These are phyloP conservation scores for Plasmodium coatneyi DNA, from an alignment of 169 alveolate genomes.

Conservation along the genomic window DNA sequence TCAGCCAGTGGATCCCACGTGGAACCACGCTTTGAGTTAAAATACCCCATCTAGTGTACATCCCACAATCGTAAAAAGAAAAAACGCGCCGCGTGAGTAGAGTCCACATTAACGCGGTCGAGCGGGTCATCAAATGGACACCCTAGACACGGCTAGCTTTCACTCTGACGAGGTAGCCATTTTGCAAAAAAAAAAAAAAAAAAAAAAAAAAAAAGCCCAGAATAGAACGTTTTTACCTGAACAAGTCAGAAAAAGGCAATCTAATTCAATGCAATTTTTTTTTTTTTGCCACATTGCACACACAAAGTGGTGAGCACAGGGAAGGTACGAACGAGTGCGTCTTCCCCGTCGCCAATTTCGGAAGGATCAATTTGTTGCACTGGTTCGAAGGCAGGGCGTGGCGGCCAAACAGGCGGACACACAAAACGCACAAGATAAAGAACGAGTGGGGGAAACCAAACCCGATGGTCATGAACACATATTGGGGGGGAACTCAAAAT, in stretches of 20 bases:
- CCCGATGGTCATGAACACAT: background rate
- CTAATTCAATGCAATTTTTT: background rate
- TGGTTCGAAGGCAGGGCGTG: background rate
- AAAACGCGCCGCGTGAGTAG: background rate
- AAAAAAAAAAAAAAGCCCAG: background rate
- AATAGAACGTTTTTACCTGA: background rate
- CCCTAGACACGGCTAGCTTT: background rate
- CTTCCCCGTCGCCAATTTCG: background rate
- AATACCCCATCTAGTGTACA: background rate
- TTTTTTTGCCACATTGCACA: background rate
- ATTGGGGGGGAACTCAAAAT: background rate
- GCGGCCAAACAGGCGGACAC: background rate
- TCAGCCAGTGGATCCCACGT: background rate
- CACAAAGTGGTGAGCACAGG: background rate
- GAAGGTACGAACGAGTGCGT: background rate
- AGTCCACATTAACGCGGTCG: background rate
- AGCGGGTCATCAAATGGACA: background rate
- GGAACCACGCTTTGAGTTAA: background rate
- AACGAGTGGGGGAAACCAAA: background rate
- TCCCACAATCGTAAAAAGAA: slow-evolving; percentile 7
- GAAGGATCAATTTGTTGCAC: background rate
- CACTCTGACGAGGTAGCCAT: background rate
- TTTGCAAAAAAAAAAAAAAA: background rate
- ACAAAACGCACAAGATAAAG: background rate
- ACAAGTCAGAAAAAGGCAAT: too few species aligned